phyloP scores from a whole-genome alignment of 768 basidiomycete species.

The Lanmaoa pseudosensibilis region DNA sequence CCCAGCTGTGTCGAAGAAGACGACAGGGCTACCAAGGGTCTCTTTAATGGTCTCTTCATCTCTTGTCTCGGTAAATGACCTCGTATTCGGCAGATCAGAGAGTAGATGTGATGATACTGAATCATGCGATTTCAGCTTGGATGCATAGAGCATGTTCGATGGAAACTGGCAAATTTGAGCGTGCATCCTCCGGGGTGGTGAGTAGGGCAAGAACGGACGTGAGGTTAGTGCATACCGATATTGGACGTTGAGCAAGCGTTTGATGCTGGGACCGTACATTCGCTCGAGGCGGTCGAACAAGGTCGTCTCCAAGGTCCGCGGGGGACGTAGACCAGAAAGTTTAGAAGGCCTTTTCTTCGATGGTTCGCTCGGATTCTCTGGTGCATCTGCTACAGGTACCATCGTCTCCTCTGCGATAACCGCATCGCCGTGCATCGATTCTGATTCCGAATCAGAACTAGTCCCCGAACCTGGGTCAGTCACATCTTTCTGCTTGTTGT shows the following conservation, averaged over 20 bases:
- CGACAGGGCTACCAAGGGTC: slow-evolving; percentile 69
- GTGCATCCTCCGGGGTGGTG: slow-evolving; percentile 67
- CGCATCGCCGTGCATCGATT: slow-evolving; percentile 20
- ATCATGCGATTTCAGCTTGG: slow-evolving; percentile 63
- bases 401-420: slow-evolving; percentile 21
- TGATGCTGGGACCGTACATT: slow-evolving; percentile 82
- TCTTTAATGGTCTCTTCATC: slow-evolving; percentile 73
- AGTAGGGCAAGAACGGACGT: neutral
- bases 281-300: slow-evolving; percentile 89
- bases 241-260: slow-evolving; percentile 85
- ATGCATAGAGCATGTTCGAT: slow-evolving; percentile 75
- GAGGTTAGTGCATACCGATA: slow-evolving; percentile 60
- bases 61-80: slow-evolving; percentile 32
- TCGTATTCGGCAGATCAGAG: slow-evolving; percentile 60
- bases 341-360: slow-evolving; percentile 15
- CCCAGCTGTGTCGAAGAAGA: slow-evolving; percentile 94
- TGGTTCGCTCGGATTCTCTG: neutral
- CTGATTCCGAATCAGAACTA: slow-evolving; percentile 18
- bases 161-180: slow-evolving; percentile 82
- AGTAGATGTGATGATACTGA: slow-evolving; percentile 75
- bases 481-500: slow-evolving; percentile 1
- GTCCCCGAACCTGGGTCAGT: slow-evolving; percentile 7
- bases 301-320: slow-evolving; percentile 80
- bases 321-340: slow-evolving; percentile 46
- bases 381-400: neutral